Base-by-base conservation (phyloP, 192 early-diverging fungal species). In the Coemansia sp. region DNA sequence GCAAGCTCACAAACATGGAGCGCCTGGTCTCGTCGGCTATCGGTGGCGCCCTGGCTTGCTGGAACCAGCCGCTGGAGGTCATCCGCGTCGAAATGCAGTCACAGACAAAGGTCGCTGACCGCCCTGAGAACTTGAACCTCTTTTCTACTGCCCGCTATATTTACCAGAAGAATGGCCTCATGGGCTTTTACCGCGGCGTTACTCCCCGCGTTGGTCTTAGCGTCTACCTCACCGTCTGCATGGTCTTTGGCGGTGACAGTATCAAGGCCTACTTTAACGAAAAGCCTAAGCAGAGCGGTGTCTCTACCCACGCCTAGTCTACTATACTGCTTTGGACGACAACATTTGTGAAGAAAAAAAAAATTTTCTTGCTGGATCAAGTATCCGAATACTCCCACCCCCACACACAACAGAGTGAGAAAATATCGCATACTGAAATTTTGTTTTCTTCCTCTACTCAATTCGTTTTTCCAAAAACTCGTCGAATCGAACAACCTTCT, bases 11-110 rank as follows among this genome's bases (percentile, higher is more conserved):
- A 3, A 79, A 62, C 37, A 34, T 38, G 16, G 84, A 85, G 69
- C 78, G 84, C 29, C 65, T 85, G 43, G 61, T 68, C 5, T 66
- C 95, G n/a, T 94, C 92, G 30, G 88, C 89, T 8, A 80, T 97
- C 58, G 95, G 92, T 67, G 97, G 97, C 61, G 95, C 92, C 15
- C 76, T 98, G 49, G 89, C 89, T 15, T 96, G 95, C 86, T 99
- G 97, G 97, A 99, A 99, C 76, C 97, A 99, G 76, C 97, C 97
- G 29, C 94, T 99, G 66, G 97, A 99, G 75, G 97, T 99, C 44
- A 98, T 99, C 62, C 92, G 97, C 63, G 94, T 99, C 11, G 95
- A 99, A 68, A 99, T 99, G 97, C 97, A 99, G 85, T 90, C 88
- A 56, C 95, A 97, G 80, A 84, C 94, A 44, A 95, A 97, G 84